Base-by-base conservation (phyloP, 139 green algal genomes). In the Yamagishiella unicocca region DNA sequence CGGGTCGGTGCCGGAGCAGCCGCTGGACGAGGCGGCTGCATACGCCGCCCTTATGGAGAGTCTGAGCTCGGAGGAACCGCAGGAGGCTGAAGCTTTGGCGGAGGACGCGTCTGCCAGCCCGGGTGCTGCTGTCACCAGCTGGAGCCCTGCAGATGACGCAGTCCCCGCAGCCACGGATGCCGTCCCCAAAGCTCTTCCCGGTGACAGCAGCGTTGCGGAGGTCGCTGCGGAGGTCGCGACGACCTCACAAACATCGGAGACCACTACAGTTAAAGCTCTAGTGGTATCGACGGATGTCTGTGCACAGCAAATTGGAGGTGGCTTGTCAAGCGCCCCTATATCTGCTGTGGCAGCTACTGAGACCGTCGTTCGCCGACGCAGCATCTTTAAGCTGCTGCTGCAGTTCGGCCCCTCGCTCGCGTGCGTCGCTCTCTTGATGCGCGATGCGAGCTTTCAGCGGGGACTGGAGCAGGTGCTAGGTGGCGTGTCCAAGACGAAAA, bases 381-480 rank as follows among this genome's bases (percentile, higher is more conserved):
- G 54, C 22, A 22, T 71, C 12, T 1, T 75, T 29, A 9, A n/a
- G 6, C 10, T 66, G 43, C 62, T 86, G 43, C 31, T 86, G 24
- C 62, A 77, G 43, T 2, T 86, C n/a, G 61, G 12, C 8, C 64
- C 64, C 43, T 68, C 80, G 5, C 9, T 86, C 5, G 80, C 62
- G 3, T 86, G 80, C 31, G 33, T 77, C 9, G 80, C 31, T 21
- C 80, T 86, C 31, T 42, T 86, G 43, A 62, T 86, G 43, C 43
- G 43, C 0, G 80, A 86, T 33, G 8, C 31, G 3, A n/a, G 4
- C 4, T n/a, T 86, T 0, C 80, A 37, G 25, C n/a, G 24, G 0
- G 3, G 80, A 5, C 33, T 86, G 40, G 38, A 9, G 31, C 6
- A 35, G 37, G 40, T 85, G 43, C 42, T 19, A 25, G n/a, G n/a